Evolutionary conservation across 768 basidiomycete species (phyloP).

Genomic region (Kwoniella europaea): DNA sequence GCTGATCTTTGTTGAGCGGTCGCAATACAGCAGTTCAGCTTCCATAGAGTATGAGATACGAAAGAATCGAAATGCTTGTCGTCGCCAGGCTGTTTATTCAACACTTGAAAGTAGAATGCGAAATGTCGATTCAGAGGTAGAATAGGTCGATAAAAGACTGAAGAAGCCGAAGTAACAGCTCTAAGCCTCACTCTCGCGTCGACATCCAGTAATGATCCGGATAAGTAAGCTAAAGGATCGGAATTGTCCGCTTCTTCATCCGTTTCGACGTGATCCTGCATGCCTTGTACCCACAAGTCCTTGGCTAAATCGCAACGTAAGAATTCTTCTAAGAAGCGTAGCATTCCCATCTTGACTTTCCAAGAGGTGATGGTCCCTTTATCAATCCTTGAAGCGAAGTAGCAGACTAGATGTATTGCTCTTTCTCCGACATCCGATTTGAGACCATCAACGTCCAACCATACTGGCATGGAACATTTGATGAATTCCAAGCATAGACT

Average conservation of each 20-base stretch:
- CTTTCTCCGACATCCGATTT: conserved; percentile 61
- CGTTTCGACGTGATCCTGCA: conserved; percentile 47
- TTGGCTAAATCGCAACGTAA: conserved; percentile 67
- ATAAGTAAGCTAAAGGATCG: conserved; percentile 61
- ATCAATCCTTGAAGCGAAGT: conserved; percentile 63
- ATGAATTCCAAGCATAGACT: conserved; percentile 68
- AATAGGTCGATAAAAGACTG: conserved; percentile 69
- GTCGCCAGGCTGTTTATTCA: conserved; percentile 33
- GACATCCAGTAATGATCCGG: conserved; percentile 66
- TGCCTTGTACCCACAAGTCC: conserved; percentile 61
- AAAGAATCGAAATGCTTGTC: conserved; percentile 69
- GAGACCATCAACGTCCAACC: conserved; percentile 60
- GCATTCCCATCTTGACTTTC: conserved; percentile 66
- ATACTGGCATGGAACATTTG: conserved; percentile 68
- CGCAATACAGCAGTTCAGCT: conserved; percentile 83
- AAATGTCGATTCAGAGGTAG: conserved; percentile 73
- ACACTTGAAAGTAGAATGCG: conserved; percentile 58
- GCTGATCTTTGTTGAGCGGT: conserved; percentile 77
- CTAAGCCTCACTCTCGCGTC: conserved; percentile 87
- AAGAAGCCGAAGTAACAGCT: conserved; percentile 66
- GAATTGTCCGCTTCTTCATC: conserved; percentile 7
- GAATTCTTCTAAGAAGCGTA: conserved; percentile 71
- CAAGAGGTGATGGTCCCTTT: conserved; percentile 65
- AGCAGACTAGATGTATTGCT: conserved; percentile 64
- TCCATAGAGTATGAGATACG: conserved; percentile 75